phyloP scores from a whole-genome alignment of 257 asterid species.

The Lantana camara region DNA sequence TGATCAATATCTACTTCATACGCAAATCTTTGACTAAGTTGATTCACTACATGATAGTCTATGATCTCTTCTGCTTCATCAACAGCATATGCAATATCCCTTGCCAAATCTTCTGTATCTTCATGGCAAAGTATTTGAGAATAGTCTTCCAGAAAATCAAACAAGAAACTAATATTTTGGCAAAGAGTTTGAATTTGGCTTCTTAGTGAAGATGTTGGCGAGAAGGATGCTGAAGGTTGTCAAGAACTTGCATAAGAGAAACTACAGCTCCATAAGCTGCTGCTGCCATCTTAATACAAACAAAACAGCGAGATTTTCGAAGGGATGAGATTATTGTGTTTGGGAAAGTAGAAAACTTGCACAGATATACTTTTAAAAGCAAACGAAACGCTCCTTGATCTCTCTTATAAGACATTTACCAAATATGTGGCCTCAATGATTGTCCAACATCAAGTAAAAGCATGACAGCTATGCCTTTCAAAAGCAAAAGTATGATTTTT shows the following conservation, averaged over 20 bases:
- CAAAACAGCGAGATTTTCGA: too few species aligned
- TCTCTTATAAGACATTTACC: too few species aligned
- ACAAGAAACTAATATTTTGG: slow-evolving; percentile 14
- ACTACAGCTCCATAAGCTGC: slow-evolving; percentile 33
- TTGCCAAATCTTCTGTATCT: slow-evolving; percentile 17
- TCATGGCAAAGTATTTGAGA: background rate
- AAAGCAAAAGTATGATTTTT: too few species aligned
- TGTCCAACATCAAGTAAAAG: too few species aligned
- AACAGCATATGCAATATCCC: slow-evolving; percentile 18
- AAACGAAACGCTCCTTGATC: too few species aligned
- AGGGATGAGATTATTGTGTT: too few species aligned
- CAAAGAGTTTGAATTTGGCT: slow-evolving; percentile 12
- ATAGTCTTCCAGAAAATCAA: slow-evolving; percentile 20
- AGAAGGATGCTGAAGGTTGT: slow-evolving; percentile 23
- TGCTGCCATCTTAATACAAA: slow-evolving; percentile 1
- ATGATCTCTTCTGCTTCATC: slow-evolving; percentile 31
- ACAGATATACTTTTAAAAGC: too few species aligned
- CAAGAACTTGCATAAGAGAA: slow-evolving; percentile 30
- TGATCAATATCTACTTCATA: background rate
- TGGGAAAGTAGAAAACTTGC: too few species aligned
- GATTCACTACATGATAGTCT: slow-evolving; percentile 18
- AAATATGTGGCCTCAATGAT: too few species aligned
- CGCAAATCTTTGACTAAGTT: background rate
- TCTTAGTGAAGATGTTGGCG: background rate
- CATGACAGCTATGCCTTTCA: too few species aligned